Base-by-base conservation (phyloP, 106 monocot species). In the Phalaenopsis aphrodite region DNA sequence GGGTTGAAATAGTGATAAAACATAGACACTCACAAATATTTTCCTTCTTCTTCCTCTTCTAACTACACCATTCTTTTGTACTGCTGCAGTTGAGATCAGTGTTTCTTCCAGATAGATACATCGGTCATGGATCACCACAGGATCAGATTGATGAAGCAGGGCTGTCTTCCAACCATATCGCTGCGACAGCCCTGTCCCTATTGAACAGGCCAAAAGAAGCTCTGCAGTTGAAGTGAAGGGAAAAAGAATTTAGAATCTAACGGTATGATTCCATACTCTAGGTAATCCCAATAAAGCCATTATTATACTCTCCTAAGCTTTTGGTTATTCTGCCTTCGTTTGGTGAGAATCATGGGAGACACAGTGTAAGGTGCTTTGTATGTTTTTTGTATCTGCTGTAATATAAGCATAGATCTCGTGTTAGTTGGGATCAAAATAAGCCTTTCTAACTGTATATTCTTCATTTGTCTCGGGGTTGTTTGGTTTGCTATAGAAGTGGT, bases 91-190 rank as follows among this genome's bases (percentile, higher is more conserved):
- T 86, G 93, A 85, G 93, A 77, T 80, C 90, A 55, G 81, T 93
- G 85, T 85, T 88, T 73, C 85, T 93, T 56, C 90, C 93, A 0
- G 93, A 93, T 79, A 47, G 87, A 76, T 93, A 90, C 85, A 93
- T 93, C 9, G 90, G 90, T 55, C 90, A 93, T 55, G 90, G 93
- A 67, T 76, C 93, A 9, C 92, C 88, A 30, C 23, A 79, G 39
- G 90, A 93, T 82, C 93, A 93, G 82, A 85, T 90, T 11, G 86
- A 88, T 42, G 86, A 83, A 77, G 93, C 93, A 0, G 93, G 93
- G 36, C 81, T 93, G 30, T 87, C 93, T 6, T 75, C 88, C 1
- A 81, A 84, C 45, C 90, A 93, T 48, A 82, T 93, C 17, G 86
- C 86, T 8, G 88, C 81, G 5, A 93, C 88, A 0, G 93, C 88